Conservation (phyloP, 805 yeast genomes). For the Lipomyces spencermartinsiae region DNA sequence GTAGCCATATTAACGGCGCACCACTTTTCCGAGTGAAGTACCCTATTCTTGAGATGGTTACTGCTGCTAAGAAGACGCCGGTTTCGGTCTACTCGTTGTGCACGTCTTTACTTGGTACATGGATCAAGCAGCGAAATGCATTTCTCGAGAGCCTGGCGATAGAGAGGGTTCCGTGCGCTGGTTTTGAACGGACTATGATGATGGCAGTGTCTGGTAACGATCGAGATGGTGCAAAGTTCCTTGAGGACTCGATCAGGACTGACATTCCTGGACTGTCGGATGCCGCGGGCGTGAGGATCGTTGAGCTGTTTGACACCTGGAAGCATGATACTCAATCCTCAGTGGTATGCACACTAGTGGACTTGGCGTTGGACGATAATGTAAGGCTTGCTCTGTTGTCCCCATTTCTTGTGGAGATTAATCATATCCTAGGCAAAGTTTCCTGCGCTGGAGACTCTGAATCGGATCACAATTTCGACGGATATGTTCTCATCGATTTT, state of each 20-base stretch:
- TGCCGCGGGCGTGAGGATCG: constrained; percentile 58
- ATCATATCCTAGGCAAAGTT: constrained; percentile 41
- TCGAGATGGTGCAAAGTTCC: constrained; percentile 65
- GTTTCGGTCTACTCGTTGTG: constrained; percentile 49
- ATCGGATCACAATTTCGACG: constrained; percentile 62
- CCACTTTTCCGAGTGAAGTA: constrained; percentile 64
- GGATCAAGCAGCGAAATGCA: constrained; percentile 54
- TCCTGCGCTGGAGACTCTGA: constrained; percentile 57
- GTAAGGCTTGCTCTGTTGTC: neutral
- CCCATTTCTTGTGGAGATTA: neutral
- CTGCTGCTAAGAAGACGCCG: constrained; percentile 49
- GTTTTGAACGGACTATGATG: constrained; percentile 64
- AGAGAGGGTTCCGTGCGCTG: constrained; percentile 58
- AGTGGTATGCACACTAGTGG: constrained; percentile 65
- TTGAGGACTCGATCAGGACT: constrained; percentile 56
- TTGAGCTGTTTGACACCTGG: constrained; percentile 62
- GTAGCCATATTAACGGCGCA: constrained; percentile 66
- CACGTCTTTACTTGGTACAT: constrained; percentile 53
- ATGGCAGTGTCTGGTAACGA: constrained; percentile 69
- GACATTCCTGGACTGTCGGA: constrained; percentile 45
- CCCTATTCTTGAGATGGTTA: constrained; percentile 55
- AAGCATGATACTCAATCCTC: constrained; percentile 63
- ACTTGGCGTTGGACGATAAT: constrained; percentile 54
- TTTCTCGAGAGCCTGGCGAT: constrained; percentile 55
- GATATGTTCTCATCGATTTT: constrained; percentile 53